These are phyloP conservation scores for Yamadazyma triangularis DNA, from an alignment of 1,139 yeast genomes.

Conservation along the genomic window DNA sequence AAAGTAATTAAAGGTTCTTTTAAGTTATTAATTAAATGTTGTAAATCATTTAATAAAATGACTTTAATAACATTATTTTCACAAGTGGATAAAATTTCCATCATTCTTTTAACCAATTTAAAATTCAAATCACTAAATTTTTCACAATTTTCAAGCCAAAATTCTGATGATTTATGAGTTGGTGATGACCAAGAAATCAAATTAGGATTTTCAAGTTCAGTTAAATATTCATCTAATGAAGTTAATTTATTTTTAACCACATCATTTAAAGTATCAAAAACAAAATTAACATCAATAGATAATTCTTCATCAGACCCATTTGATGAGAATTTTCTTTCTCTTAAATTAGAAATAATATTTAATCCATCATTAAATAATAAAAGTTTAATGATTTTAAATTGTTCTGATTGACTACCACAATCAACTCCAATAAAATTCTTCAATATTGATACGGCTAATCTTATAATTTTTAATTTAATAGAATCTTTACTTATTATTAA, in stretches of 20 bases:
- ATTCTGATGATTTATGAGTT: constrained; percentile 80
- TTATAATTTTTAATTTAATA: constrained; percentile 85
- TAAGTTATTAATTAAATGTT: constrained; percentile 37
- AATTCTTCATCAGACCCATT: constrained; percentile 77
- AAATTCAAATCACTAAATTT: constrained; percentile 76
- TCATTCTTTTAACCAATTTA: constrained; percentile 57
- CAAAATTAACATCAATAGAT: constrained; percentile 59
- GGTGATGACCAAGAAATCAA: constrained; percentile 83
- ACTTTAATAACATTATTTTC: constrained; percentile 25
- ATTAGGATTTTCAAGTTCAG: constrained; percentile 77
- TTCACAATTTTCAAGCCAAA: constrained; percentile 81
- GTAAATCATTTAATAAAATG: constrained; percentile 53
- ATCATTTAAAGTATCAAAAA: constrained; percentile 59
- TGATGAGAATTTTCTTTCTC: constrained; percentile 82
- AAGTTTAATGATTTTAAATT: constrained; percentile 57
- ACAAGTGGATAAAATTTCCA: constrained; percentile 29
- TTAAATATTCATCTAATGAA: constrained; percentile 86
- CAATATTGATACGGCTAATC: constrained; percentile 73
- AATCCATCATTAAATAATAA: constrained; percentile 76
- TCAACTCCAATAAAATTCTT: constrained; percentile 51
- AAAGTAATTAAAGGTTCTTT: constrained; percentile 67
- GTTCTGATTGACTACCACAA: constrained; percentile 22
- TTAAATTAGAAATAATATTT: constrained; percentile 60
- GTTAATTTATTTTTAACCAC: constrained; percentile 72
- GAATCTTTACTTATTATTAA: constrained; percentile 60